A percentile compares a stretch with the other conserved stretches of the same genome.
These are phyloP conservation scores for Diplotaxis tenuifolia DNA, from an alignment of 345 rosid species.

Conservation along the genomic window DNA sequence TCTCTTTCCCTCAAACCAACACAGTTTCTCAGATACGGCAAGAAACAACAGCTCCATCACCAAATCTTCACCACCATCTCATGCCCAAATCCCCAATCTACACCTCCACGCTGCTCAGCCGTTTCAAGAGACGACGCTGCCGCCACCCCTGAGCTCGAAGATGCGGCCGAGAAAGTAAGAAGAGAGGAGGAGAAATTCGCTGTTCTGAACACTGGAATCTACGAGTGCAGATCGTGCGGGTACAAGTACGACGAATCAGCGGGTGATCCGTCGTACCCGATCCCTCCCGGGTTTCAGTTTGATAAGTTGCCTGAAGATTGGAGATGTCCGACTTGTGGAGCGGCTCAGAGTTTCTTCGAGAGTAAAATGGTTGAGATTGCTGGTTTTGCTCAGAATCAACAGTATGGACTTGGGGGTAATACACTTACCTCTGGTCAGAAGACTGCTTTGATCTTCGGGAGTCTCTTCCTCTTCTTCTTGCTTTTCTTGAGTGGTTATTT, in stretches of 20 bases:
- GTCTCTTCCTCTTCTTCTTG: slow-evolving; percentile 60
- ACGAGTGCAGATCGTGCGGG: slow-evolving; percentile 94
- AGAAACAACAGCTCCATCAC: slow-evolving; percentile 19
- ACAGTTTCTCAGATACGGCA: slow-evolving; percentile 25
- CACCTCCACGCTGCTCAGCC: slow-evolving; percentile 46
- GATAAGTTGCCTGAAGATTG: slow-evolving; percentile 82
- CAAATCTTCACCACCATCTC: slow-evolving; percentile 19
- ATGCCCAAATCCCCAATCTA: slow-evolving; percentile 26
- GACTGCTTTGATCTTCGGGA: slow-evolving; percentile 76
- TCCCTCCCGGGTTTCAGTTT: slow-evolving; percentile 83
- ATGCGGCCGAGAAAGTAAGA: slow-evolving; percentile 36
- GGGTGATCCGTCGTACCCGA: slow-evolving; percentile 85
- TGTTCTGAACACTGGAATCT: slow-evolving; percentile 88
- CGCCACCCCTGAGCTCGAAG: slow-evolving; percentile 36
- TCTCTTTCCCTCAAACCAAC: slow-evolving; percentile 31
- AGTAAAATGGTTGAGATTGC: slow-evolving; percentile 97
- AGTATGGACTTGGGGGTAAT: slow-evolving; percentile 83
- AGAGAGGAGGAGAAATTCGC: slow-evolving; percentile 91
- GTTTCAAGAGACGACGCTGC: slow-evolving; percentile 75
- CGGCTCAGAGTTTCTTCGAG: slow-evolving; percentile 74
- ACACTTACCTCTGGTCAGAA: slow-evolving; percentile 89
- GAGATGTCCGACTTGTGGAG: slow-evolving; percentile 97
- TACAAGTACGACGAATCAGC: slow-evolving; percentile 82
- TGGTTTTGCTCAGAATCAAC: slow-evolving; percentile 96
- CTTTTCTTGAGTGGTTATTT: slow-evolving; percentile 83